A percentile compares a stretch with the other conserved stretches of the same genome.
Conservation (phyloP, 495 filamentous ascomycete species). For the Neurospora africana region DNA sequence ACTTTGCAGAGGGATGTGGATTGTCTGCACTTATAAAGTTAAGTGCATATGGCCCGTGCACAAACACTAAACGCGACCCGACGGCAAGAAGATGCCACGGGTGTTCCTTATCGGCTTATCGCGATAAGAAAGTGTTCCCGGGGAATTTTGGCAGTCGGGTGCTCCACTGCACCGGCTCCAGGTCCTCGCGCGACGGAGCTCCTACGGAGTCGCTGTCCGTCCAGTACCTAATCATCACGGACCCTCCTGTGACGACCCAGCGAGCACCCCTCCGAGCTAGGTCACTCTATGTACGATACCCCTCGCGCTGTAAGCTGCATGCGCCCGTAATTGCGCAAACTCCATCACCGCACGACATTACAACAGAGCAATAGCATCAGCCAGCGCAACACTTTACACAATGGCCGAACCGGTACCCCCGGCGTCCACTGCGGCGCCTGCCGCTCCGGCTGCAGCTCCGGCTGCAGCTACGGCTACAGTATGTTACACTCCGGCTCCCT, state of each 20-base stretch:
- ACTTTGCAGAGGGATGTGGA: not conserved
- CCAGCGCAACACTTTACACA: not conserved
- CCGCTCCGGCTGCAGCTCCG: slow-evolving; percentile 7
- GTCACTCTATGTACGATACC: not conserved
- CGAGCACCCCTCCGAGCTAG: not conserved
- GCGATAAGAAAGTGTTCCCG: slow-evolving; percentile 4
- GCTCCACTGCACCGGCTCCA: not conserved
- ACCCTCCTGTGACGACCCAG: not conserved
- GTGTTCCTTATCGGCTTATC: slow-evolving; percentile 5
- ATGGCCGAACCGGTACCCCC: not conserved
- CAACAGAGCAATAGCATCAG: not conserved
- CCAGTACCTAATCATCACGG: not conserved
- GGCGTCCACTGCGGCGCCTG: not conserved
- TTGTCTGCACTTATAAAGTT: not conserved
- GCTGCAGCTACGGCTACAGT: slow-evolving; percentile 8
- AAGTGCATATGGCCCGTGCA: slow-evolving; percentile 2
- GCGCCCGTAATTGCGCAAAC: not conserved
- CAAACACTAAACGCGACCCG: not conserved
- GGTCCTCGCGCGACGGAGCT: not conserved
- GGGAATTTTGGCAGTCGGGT: slow-evolving; percentile 5
- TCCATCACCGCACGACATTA: not conserved
- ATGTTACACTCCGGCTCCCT: not conserved
- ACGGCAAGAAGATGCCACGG: not conserved
- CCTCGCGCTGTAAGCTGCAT: not conserved
- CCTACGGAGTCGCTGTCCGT: not conserved